Evolutionary conservation across 345 rosid species (phyloP), one percentile per base, ranked within the genome.

Genomic region (Eucalyptus shirleyi): DNA sequence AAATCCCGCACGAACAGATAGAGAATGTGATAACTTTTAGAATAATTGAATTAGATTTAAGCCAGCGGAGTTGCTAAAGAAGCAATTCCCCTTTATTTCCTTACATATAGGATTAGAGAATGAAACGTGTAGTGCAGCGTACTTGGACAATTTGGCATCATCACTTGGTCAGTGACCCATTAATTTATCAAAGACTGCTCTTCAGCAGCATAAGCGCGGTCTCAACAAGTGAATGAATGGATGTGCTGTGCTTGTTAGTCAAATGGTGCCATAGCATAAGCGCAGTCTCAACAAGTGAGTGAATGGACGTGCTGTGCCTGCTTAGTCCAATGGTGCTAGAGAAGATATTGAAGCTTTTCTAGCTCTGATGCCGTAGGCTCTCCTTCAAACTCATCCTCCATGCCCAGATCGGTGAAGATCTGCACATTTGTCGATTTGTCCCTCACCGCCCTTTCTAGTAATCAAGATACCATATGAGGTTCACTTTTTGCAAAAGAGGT

Each of bases 351-450:
- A 95, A 97, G 94, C 92, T 96, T 88, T 97, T 86, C 99, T 9
- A 95, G 89, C 92, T 96, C 98, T 42, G 95, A 91, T 30, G 99
- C 95, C 59, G 95, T 95, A 87, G 93, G 95, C 98, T 44, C 96
- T 87, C 90, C 89, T 65, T 93, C 94, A 32, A 95, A 91, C 92
- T 93, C 95, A 87, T 87, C 89, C 91, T 95, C 95, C 94, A 97
- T 80, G 30, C 96, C 93, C 86, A 94, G 86, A 5, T 92, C 91
- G 86, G 88, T 92, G 72, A 95, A 94, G 80, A 90, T 89, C 28
- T 24, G 59, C 12, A 91, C 88, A 88, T 90, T 94, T 53, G 45
- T 87, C 42, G 11, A 87, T 87, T 93, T 92, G 88, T 92, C 93
- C 90, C 89, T 92, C 96, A 97, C 95, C 97, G 95, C 94, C 96